Evolutionary conservation across 2,329 filamentous ascomycete species (phyloP).

Genomic region (Aspergillus sp.): DNA sequence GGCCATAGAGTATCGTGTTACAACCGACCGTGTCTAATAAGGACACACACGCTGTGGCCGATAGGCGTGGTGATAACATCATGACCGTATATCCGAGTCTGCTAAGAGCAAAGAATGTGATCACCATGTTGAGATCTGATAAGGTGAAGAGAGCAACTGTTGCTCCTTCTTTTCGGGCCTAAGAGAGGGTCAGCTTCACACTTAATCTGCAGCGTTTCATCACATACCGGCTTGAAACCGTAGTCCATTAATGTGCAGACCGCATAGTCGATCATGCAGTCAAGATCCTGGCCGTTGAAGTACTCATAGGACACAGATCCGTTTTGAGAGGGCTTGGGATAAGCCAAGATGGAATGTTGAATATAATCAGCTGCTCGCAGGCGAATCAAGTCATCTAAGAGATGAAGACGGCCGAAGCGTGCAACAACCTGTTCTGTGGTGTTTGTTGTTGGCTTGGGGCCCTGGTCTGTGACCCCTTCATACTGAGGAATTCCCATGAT

Average conservation of each 20-base stretch:
- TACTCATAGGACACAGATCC: conserved; percentile 41
- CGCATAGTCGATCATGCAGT: conserved; percentile 44
- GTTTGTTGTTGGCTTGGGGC: neutral
- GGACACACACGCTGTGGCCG: conserved; percentile 43
- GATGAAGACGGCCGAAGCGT: conserved; percentile 43
- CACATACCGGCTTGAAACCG: conserved; percentile 20
- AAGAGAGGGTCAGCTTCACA: neutral
- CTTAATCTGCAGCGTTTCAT: too few relatives aligned
- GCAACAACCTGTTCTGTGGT: conserved; percentile 24
- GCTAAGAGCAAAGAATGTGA: conserved; percentile 49
- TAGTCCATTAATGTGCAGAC: conserved; percentile 34
- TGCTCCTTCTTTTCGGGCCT: conserved; percentile 23
- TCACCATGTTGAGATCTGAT: conserved; percentile 47
- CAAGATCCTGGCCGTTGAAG: conserved; percentile 46
- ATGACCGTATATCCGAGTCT: conserved; percentile 49
- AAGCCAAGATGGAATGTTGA: conserved; percentile 47
- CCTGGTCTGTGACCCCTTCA: conserved; percentile 5
- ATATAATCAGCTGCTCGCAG: conserved; percentile 40
- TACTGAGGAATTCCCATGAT: conserved; percentile 24
- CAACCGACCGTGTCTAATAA: conserved; percentile 41
- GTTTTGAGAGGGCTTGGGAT: conserved; percentile 36
- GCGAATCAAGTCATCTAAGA: conserved; percentile 48
- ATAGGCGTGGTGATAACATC: conserved; percentile 48
- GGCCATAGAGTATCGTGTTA: conserved; percentile 42
- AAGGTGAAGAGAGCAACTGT: conserved; percentile 44